Base-by-base conservation (phyloP, 2,329 filamentous ascomycete species). In the Cytospora schulzeri region DNA sequence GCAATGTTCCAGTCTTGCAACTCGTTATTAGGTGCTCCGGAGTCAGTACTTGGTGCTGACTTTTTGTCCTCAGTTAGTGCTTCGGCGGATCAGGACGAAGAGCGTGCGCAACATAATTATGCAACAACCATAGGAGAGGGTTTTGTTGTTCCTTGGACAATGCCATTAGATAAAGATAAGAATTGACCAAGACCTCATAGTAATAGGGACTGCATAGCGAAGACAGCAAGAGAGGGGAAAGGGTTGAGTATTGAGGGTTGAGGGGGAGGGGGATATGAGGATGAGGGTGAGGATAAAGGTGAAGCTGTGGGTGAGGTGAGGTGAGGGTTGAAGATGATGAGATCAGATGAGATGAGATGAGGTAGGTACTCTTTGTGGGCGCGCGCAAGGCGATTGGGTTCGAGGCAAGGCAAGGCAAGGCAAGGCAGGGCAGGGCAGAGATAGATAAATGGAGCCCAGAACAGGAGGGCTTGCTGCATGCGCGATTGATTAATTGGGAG, bases 381-480 rank as follows among this genome's bases (percentile, higher is more conserved):
- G 31, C 33, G 62, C 57, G 64, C 48, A 58, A 59, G 52, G 38
- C 60, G 57, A 57, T 12, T 61, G 41, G 51, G 62, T 24, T 58
- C 57, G 57, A 64, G 62, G 62, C 53, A 63, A 57, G 52, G 53
- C 54, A 51, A 41, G 60, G n/a, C 19, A 45, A 12, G 41, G 17
- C 19, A 45, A 12, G 15, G 35, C 38, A 45, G 38, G 38, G 53
- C 35, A 66, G 65, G 57, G 53, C 38, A 45, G 24, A 38, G 58
- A 65, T 66, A 65, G 58, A 66, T 58, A 62, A 59, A 59, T 35
- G 48, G 57, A 57, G 61, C 57, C 62, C 52, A 57, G 59, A 57
- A 57, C 57, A 51, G 59, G 54, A 66, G 55, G 57, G 62, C 54
- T 31, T 62, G 60, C 52, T 62, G 60, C 52, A 62, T 56, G 60